Evolutionary conservation across 805 yeast genomes (phyloP), one percentile per base, ranked within the genome.

Genomic region (Millerozyma miso): DNA sequence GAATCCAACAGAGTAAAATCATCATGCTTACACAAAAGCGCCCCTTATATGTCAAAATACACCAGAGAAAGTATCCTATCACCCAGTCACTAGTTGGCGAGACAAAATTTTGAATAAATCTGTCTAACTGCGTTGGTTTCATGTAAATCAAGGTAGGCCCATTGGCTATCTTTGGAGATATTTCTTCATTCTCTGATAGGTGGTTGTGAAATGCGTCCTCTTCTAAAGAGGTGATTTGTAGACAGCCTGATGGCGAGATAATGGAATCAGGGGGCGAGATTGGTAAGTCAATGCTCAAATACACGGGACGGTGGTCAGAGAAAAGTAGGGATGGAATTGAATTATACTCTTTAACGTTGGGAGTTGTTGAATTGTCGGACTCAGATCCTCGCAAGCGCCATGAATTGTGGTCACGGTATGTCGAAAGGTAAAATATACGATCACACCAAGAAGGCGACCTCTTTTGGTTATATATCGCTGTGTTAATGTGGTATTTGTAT

Each of bases 401-500:
- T 38, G 16, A 31, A 20, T 23, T 10, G 6, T 23, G 29, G 6
- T 23, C 29, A 12, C 57, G 50, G 44, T 62, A 59, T 18, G 81
- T 77, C 1, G 69, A 56, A 42, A 76, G 75, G 53, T 67, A 87
- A 37, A 90, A 58, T 4, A 90, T 77, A 41, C 98, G 65, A 58
- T 90, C 98, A 62, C 97, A 89, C 95, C 96, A 90, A 4, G 95
- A 83, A 0, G 97, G 95, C 1, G 68, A 65, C 42, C 97, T 69
- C 50, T 80, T 81, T 1, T 58, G 34, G 46, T 78, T 76, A 58
- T 78, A 85, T 7, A 64, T 60, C n/a, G 73, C 71, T 0, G 81
- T 69, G 26, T 77, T 75, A 1, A 73, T 45, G 39, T 62, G 59
- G 58, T 69, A 86, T 62, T 90, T 90, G 67, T 84, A 90, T 0